Evolutionary conservation across 345 rosid species (phyloP), one percentile per base, ranked within the genome.

Genomic region (Murraya paniculata): DNA sequence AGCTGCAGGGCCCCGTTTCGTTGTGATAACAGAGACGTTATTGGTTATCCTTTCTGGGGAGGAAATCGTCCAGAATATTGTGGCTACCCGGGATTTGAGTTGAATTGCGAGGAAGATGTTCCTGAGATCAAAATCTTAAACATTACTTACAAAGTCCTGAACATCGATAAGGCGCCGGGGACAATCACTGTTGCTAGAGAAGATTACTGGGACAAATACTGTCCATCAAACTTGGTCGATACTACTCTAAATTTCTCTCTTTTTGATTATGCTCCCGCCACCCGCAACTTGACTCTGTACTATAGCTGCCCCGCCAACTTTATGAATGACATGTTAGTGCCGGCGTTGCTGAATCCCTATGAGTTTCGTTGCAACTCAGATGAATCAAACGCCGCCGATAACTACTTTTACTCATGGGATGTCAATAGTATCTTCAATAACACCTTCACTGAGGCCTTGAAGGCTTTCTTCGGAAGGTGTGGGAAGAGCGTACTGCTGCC

Each of bases 31-130:
- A 27, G 77, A 30, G 1, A 4, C 1, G 22, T 28, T 55, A 38
- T 83, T 19, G 27, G 64, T 30, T 86, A 77, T 48, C 86, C 88
- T 24, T 83, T 86, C 83, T 81, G 83, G 82, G 86, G 86, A 4
- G 73, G 41, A 7, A 67, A 72, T 24, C 79, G 86, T 27, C 30
- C 76, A 25, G 22, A 28, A 18, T 76, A 64, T 35, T 72, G 76
- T n/a, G 76, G 76, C 1, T n/a, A 57, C 60, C 76, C 55, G 25
- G 60, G 73, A 4, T 70, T 48, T 70, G 39, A 28, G 27, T 19
- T 70, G 39, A 35, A 28, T 9, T 70, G 73, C 60, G 60, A 28
- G 0, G 73, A 59, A 7, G 73, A 70, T 5, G 2, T 30, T 2
- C 16, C 73, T 6, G 60, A 70, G 73, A 48, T 70, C 0, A 50